A percentile compares a stretch with the other conserved stretches of the same genome.
Conservation (phyloP, 306 rosid genomes). For the Prunus mira region DNA sequence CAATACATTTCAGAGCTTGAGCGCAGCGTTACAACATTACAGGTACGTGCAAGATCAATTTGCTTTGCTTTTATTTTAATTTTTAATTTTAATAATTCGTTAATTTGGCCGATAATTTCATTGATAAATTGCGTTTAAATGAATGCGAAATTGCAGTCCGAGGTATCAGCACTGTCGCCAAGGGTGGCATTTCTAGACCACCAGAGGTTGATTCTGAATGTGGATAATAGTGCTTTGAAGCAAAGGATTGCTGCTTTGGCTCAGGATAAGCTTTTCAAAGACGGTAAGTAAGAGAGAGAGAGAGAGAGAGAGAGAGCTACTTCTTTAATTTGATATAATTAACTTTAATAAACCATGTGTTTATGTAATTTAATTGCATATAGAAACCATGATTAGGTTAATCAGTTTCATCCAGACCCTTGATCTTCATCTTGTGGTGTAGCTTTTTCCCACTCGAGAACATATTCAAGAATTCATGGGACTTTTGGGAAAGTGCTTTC, state of each 20-base stretch:
- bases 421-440: background rate
- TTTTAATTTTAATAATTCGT: background rate
- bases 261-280: constrained; percentile 96
- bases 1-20: constrained; percentile 93
- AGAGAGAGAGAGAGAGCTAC: no score
- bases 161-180: constrained; percentile 92
- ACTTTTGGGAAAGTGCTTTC: background rate
- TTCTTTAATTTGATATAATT: no score
- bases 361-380: background rate
- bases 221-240: constrained; percentile 86
- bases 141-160: constrained; percentile 48
- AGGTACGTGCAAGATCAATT: constrained; percentile 36
- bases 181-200: constrained; percentile 93
- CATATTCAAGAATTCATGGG: background rate
- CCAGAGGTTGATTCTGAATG: constrained; percentile 88
- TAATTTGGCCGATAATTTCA: background rate
- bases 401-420: background rate
- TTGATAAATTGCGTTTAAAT: background rate
- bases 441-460: background rate
- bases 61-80: background rate
- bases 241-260: constrained; percentile 98
- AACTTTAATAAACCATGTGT: no score
- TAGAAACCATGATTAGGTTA: background rate
- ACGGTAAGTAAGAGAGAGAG: constrained; percentile 40
- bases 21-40: constrained; percentile 80